Conservation (phyloP, 306 rosid genomes). For the Fragaria nilgerrensis region DNA sequence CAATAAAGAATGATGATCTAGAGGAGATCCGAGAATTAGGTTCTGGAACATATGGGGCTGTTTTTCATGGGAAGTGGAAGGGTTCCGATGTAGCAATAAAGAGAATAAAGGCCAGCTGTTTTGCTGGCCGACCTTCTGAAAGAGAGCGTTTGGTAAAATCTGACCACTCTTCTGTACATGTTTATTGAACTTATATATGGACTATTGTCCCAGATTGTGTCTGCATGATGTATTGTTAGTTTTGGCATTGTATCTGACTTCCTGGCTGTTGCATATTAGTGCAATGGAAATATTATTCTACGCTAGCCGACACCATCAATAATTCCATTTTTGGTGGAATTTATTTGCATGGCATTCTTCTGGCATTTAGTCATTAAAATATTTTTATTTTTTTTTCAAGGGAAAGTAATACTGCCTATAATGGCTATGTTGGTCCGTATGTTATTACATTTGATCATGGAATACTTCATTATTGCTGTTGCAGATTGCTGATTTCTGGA, state of each 20-base stretch:
- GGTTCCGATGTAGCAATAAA: constrained; percentile 98
- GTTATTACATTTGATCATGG: background rate
- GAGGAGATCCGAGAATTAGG: constrained; percentile 98
- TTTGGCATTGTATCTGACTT: background rate
- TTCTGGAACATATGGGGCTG: constrained; percentile 97
- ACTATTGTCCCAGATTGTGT: background rate
- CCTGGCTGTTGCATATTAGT: background rate
- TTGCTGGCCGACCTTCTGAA: constrained; percentile 94
- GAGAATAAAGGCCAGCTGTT: constrained; percentile 97
- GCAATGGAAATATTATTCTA: background rate
- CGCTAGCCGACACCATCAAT: background rate
- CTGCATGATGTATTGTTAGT: background rate
- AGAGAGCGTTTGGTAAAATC: constrained; percentile 85
- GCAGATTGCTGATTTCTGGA: constrained; percentile 99
- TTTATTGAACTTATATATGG: background rate
- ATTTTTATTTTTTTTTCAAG: background rate
- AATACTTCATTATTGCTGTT: background rate
- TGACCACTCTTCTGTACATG: constrained; percentile 27
- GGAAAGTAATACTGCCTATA: background rate
- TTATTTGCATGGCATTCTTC: background rate
- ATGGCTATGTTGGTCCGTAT: background rate
- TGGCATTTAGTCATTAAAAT: background rate
- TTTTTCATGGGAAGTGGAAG: constrained; percentile 97
- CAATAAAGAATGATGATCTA: constrained; percentile 87
- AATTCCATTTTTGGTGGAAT: background rate